Percentiles rank a stretch among this genome's conserved stretches.
Conservation (phyloP, 2,329 filamentous ascomycete species). For the Diaporthe vaccinii region DNA sequence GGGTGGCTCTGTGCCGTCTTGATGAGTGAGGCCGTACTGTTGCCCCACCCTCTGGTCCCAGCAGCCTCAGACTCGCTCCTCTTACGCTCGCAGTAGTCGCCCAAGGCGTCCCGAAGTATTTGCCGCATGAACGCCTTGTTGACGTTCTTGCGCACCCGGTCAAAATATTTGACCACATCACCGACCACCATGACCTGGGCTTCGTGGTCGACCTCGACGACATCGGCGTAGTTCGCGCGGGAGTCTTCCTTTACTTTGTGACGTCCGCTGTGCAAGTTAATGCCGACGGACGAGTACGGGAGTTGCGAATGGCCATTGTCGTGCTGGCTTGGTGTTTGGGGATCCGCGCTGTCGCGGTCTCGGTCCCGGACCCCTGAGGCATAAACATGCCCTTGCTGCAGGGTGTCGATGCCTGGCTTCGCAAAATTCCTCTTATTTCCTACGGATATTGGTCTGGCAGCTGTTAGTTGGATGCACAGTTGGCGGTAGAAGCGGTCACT, state of each 20-base stretch:
- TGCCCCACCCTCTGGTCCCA: constrained; percentile 38
- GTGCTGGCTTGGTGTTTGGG: constrained; percentile 46
- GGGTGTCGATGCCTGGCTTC: constrained; percentile 53
- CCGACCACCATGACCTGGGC: constrained; percentile 53
- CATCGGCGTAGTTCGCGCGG: constrained; percentile 54
- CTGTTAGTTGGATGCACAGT: constrained; percentile 21
- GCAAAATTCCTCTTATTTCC: constrained; percentile 52
- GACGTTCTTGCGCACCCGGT: constrained; percentile 53
- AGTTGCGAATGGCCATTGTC: constrained; percentile 47
- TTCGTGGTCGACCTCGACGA: constrained; percentile 53
- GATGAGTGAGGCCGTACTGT: constrained; percentile 38
- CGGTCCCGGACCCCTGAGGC: constrained; percentile 51
- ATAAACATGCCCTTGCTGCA: constrained; percentile 53
- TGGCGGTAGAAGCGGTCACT: background rate
- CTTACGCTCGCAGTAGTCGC: constrained; percentile 50
- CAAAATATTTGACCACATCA: constrained; percentile 54
- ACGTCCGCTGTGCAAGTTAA: constrained; percentile 51
- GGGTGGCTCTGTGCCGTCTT: constrained; percentile 13
- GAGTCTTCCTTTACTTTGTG: constrained; percentile 53
- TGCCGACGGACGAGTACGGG: constrained; percentile 52
- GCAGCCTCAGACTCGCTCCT: constrained; percentile 40
- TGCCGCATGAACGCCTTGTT: constrained; percentile 55
- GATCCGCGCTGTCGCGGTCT: constrained; percentile 35
- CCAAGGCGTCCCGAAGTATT: constrained; percentile 50
- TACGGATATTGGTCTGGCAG: constrained; percentile 50